These are phyloP conservation scores for Elongisporangium senticosum DNA, from an alignment of 352 stramenopile species.

Conservation along the genomic window DNA sequence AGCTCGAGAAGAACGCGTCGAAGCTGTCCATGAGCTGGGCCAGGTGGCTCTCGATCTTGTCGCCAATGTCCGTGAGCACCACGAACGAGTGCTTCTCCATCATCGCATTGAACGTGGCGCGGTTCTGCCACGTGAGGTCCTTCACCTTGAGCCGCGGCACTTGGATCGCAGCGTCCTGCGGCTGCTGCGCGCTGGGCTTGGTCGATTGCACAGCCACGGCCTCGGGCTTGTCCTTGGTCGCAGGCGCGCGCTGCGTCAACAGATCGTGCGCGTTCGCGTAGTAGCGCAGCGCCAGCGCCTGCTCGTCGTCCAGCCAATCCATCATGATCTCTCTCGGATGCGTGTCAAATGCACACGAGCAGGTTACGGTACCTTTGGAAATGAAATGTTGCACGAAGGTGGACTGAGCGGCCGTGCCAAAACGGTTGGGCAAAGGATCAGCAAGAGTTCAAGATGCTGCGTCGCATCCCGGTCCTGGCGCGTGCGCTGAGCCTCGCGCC, in stretches of 20 bases:
- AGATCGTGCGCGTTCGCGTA: neutral
- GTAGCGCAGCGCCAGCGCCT: conserved; percentile 1
- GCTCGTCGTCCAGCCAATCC: neutral
- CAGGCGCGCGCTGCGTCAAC: neutral
- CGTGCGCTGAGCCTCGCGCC: conserved; percentile 39
- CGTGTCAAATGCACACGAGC: neutral
- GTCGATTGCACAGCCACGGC: conserved; percentile 1
- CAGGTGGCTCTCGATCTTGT: conserved; percentile 30
- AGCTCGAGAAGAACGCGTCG: conserved; percentile 39
- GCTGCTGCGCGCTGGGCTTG: neutral
- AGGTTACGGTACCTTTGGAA: neutral
- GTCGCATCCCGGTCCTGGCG: conserved; percentile 37
- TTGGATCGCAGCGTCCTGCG: neutral
- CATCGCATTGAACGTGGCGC: conserved; percentile 33
- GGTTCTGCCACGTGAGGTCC: conserved; percentile 46
- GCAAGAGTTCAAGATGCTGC: conserved; percentile 32
- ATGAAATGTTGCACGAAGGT: conserved; percentile 1
- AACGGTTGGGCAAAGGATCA: no score
- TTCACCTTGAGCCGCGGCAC: conserved; percentile 36
- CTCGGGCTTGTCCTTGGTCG: neutral
- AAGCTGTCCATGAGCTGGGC: conserved; percentile 31
- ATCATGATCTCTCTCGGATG: neutral
- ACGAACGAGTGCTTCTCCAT: conserved; percentile 61
- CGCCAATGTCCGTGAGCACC: conserved; percentile 46
- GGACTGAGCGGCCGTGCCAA: neutral